Percentiles rank a stretch among this genome's conserved stretches.
These are phyloP conservation scores for Rubus idaeus DNA, from an alignment of 306 rosid species.

Conservation along the genomic window DNA sequence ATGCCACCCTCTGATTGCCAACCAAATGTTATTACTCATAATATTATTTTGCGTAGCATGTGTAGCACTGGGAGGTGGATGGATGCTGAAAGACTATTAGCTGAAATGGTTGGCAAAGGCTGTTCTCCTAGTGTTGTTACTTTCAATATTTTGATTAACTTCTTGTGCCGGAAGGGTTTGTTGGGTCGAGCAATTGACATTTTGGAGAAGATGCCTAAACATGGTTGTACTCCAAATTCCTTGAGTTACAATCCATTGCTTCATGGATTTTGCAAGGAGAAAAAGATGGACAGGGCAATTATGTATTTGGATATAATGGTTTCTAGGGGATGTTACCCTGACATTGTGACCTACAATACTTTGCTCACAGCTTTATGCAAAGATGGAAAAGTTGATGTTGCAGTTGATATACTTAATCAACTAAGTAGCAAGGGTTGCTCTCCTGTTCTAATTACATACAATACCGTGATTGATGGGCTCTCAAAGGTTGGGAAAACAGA, in stretches of 20 bases:
- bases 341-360: conserved; percentile 91
- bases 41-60: conserved; percentile 82
- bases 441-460: conserved; percentile 86
- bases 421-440: conserved; percentile 80
- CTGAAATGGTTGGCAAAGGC: conserved; percentile 81
- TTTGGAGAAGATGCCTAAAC: conserved; percentile 86
- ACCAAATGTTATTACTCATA: conserved; percentile 80
- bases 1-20: conserved; percentile 70
- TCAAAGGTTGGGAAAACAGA: conserved; percentile 77
- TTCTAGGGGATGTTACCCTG: conserved; percentile 89
- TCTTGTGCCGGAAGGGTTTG: conserved; percentile 79
- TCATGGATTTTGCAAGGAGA: conserved; percentile 90
- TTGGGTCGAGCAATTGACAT: conserved; percentile 83
- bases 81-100: conserved; percentile 80
- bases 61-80: conserved; percentile 93
- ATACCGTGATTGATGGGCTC: conserved; percentile 86
- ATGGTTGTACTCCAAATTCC: conserved; percentile 88
- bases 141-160: conserved; percentile 92
- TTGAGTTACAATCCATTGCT: conserved; percentile 93
- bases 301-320: conserved; percentile 86
- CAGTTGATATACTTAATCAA: conserved; percentile 82
- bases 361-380: conserved; percentile 84
- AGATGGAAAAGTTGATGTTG: conserved; percentile 90
- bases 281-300: conserved; percentile 82
- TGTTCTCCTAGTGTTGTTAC: conserved; percentile 96